phyloP scores from a whole-genome alignment of 2,329 filamentous ascomycete species.

The Myriosclerotinia duriaeana region DNA sequence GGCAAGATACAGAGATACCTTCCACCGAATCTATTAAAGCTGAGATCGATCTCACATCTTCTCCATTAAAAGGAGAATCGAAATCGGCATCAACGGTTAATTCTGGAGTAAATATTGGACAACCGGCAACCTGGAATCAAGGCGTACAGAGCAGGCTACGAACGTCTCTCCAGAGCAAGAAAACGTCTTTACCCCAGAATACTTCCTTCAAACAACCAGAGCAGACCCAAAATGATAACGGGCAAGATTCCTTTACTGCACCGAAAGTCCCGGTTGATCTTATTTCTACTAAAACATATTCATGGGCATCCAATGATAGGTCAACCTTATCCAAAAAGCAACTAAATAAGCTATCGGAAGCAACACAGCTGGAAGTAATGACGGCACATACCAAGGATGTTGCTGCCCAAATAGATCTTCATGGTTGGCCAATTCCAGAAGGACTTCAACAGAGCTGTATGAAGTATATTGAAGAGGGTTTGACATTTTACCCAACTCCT shows the following conservation, averaged over 20 bases:
- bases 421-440: constrained; percentile 23
- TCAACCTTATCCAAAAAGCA: neutral
- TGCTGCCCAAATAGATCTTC: constrained; percentile 6
- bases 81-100: neutral
- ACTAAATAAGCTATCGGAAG: neutral
- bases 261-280: neutral
- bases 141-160: constrained; percentile 45
- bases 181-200: neutral
- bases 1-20: neutral
- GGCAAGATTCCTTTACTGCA: neutral
- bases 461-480: neutral
- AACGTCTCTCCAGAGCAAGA: constrained; percentile 43
- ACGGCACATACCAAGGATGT: constrained; percentile 3
- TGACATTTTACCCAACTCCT: constrained; percentile 18
- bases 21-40: neutral
- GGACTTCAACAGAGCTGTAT: constrained; percentile 3
- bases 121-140: constrained; percentile 44
- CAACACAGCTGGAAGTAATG: neutral
- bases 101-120: constrained; percentile 1
- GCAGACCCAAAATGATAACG: constrained; percentile 4
- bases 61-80: neutral
- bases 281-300: neutral
- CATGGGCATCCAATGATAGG: neutral
- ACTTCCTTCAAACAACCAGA: neutral
- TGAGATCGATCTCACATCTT: constrained; percentile 10